Evolutionary conservation across 2,329 filamentous ascomycete genomes (phyloP).

Genomic region (Venturia aucupariae): DNA sequence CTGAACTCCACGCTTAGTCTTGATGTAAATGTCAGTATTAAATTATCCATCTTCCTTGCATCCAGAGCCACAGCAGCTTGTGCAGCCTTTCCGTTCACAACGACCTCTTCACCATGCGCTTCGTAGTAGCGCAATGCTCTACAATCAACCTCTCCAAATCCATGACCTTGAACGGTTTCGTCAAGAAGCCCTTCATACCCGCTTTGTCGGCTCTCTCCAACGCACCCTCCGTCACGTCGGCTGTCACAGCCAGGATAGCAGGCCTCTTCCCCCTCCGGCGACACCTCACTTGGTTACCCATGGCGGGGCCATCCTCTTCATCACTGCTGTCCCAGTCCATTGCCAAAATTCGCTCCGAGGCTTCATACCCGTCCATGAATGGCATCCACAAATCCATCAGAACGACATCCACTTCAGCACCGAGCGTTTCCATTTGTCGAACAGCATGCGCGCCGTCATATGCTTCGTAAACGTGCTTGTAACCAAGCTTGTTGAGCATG

Average conservation of each 20-base stretch:
- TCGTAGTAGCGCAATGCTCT: constrained; percentile 31
- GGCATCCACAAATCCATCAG: constrained; percentile 75
- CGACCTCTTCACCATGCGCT: background rate
- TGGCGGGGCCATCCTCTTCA: constrained; percentile 20
- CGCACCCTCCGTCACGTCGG: constrained; percentile 57
- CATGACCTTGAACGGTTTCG: constrained; percentile 55
- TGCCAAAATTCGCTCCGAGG: constrained; percentile 51
- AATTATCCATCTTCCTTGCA: background rate
- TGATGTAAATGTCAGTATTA: background rate
- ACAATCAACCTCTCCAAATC: constrained; percentile 53
- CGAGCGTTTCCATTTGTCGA: constrained; percentile 43
- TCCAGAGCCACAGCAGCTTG: background rate
- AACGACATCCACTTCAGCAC: constrained; percentile 48
- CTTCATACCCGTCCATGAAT: constrained; percentile 62
- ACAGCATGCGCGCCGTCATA: constrained; percentile 62
- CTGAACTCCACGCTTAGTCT: background rate
- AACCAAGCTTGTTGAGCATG: constrained; percentile 60
- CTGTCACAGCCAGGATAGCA: constrained; percentile 54
- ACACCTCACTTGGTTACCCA: background rate
- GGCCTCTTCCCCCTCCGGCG: constrained; percentile 21
- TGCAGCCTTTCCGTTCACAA: background rate
- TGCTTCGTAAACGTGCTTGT: constrained; percentile 53
- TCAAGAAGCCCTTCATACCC: constrained; percentile 60
- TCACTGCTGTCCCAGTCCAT: constrained; percentile 30
- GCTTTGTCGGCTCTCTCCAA: constrained; percentile 50